A percentile compares a stretch with the other conserved stretches of the same genome.
Conservation (phyloP, 352 stramenopile species). For the Pythium periplocum region DNA sequence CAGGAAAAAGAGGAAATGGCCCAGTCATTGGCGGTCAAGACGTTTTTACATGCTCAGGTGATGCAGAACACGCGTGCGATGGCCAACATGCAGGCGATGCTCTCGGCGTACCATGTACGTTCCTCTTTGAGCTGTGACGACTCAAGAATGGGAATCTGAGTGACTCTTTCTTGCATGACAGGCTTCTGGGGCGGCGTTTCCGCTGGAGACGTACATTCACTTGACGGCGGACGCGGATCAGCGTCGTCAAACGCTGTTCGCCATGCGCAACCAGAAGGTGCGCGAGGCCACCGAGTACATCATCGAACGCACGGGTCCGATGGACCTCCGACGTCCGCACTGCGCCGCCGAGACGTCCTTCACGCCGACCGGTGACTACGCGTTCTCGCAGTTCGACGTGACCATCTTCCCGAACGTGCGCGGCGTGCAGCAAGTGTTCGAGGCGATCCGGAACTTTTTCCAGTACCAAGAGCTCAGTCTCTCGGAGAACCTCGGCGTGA, state of each 20-base stretch:
- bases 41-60: slow-evolving; percentile 9
- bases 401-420: slow-evolving; percentile 7
- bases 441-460: slow-evolving; percentile 8
- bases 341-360: too few species aligned
- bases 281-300: slow-evolving; percentile 18
- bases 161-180: background rate
- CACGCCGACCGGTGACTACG: background rate
- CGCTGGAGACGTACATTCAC: slow-evolving; percentile 16
- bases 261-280: slow-evolving; percentile 16
- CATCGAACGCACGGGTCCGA: slow-evolving; percentile 1
- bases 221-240: slow-evolving; percentile 9
- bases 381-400: slow-evolving; percentile 2
- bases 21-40: slow-evolving; percentile 13
- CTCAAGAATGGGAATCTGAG: background rate
- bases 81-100: slow-evolving; percentile 15
- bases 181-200: background rate
- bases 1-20: slow-evolving; percentile 12
- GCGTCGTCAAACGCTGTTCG: slow-evolving; percentile 12
- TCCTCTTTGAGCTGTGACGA: background rate
- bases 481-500: slow-evolving; percentile 13
- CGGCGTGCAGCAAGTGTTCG: slow-evolving; percentile 9
- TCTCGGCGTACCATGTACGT: slow-evolving; percentile 15
- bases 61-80: slow-evolving; percentile 18
- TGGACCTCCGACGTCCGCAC: too few species aligned
- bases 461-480: slow-evolving; percentile 9